Evolutionary conservation across 1,284 basidiomycete genomes (phyloP).

Genomic region (Fistulinella staudtii): DNA sequence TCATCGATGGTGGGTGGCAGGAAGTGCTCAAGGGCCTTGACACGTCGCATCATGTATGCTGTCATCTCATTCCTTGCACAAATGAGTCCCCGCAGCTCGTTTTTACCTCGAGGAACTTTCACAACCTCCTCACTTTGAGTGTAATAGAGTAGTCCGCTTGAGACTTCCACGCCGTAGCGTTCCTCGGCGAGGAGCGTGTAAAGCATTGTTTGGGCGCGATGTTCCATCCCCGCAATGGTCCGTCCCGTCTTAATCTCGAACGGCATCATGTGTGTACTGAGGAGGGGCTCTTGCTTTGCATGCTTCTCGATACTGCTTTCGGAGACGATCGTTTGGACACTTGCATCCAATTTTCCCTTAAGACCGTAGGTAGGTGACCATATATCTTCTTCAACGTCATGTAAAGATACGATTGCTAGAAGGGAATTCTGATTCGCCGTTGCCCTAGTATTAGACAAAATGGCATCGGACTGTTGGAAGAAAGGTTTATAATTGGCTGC

Average conservation of each 20-base stretch:
- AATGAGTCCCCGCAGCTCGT: constrained; percentile 85
- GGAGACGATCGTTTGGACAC: constrained; percentile 67
- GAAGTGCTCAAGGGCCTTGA: constrained; percentile 45
- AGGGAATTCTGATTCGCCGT: constrained; percentile 44
- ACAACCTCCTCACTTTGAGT: constrained; percentile 87
- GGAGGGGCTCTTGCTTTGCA: constrained; percentile 12
- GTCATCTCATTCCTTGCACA: constrained; percentile 85
- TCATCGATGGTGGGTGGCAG: constrained; percentile 88
- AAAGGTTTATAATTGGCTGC: neutral
- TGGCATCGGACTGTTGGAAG: constrained; percentile 50
- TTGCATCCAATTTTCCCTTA: constrained; percentile 95
- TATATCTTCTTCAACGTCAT: constrained; percentile 95
- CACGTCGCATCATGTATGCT: constrained; percentile 56
- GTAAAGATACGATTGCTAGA: constrained; percentile 70
- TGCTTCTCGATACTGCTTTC: constrained; percentile 33
- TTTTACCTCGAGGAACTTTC: constrained; percentile 71
- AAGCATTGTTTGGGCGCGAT: constrained; percentile 96
- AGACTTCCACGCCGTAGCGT: constrained; percentile 71
- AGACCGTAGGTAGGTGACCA: constrained; percentile 95
- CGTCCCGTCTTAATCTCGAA: constrained; percentile 97
- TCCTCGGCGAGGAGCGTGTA: constrained; percentile 93
- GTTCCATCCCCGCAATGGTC: constrained; percentile 76
- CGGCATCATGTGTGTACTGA: constrained; percentile 54
- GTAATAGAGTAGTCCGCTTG: constrained; percentile 88
- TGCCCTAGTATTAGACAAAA: constrained; percentile 62